These are phyloP conservation scores for Circinella umbellata DNA, from an alignment of 371 early-diverging fungal species.

Conservation along the genomic window DNA sequence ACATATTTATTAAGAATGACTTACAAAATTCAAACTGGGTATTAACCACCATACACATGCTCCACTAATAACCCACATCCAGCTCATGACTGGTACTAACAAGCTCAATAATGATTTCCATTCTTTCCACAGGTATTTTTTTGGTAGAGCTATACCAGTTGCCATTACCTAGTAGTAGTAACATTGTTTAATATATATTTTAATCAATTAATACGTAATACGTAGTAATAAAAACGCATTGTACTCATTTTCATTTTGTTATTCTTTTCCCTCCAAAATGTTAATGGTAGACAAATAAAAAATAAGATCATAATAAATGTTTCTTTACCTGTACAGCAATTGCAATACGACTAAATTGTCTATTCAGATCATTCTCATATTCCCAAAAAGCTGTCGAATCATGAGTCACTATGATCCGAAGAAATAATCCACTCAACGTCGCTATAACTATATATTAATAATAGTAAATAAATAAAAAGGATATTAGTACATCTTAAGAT, in stretches of 20 bases:
- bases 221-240: neutral
- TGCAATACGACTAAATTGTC: slow-evolving; percentile 69
- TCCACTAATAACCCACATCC: slow-evolving; percentile 54
- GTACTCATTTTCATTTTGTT: neutral
- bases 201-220: neutral
- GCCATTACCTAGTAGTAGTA: slow-evolving; percentile 22
- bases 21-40: slow-evolving; percentile 29
- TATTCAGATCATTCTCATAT: slow-evolving; percentile 27
- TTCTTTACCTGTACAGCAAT: slow-evolving; percentile 68
- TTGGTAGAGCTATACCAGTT: slow-evolving; percentile 55
- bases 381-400: slow-evolving; percentile 30
- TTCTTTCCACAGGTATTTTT: slow-evolving; percentile 60
- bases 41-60: slow-evolving; percentile 21
- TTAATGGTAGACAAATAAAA: too few relatives aligned
- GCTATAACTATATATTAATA: slow-evolving; percentile 62
- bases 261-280: neutral
- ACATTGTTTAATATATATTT: neutral
- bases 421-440: slow-evolving; percentile 76
- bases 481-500: neutral
- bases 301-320: neutral
- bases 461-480: neutral
- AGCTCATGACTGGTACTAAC: slow-evolving; percentile 76
- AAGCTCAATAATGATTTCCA: slow-evolving; percentile 65
- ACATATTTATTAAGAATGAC: slow-evolving; percentile 3
- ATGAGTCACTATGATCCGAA: slow-evolving; percentile 63